Conservation (phyloP, 805 yeast genomes). For the Teunomyces gatunensis region DNA sequence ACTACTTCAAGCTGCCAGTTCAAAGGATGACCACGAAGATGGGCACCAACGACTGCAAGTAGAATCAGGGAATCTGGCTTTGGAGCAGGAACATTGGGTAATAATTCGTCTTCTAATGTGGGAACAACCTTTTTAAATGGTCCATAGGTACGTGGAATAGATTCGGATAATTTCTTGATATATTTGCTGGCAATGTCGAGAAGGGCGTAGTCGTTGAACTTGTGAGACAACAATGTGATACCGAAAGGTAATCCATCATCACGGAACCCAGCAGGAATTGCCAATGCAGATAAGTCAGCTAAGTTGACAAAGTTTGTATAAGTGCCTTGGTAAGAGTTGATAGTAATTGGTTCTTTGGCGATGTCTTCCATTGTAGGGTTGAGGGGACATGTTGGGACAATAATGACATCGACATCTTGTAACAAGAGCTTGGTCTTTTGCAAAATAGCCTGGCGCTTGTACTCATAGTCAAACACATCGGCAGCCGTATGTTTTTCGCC, state of each 20-base stretch:
- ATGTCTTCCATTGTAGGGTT: constrained; percentile 80
- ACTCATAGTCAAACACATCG: constrained; percentile 80
- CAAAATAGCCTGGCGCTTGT: constrained; percentile 77
- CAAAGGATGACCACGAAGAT: constrained; percentile 79
- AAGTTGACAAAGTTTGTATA: constrained; percentile 96
- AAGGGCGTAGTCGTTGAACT: constrained; percentile 86
- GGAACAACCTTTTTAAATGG: constrained; percentile 35
- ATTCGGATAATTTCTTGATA: constrained; percentile 47
- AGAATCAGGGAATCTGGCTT: constrained; percentile 46
- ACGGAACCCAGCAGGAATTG: constrained; percentile 85
- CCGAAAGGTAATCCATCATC: constrained; percentile 89
- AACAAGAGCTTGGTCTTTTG: constrained; percentile 59
- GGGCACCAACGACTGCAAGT: constrained; percentile 96
- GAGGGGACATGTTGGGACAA: constrained; percentile 93
- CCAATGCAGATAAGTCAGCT: constrained; percentile 89
- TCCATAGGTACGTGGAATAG: constrained; percentile 57
- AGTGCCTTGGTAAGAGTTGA: constrained; percentile 94
- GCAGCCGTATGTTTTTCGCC: constrained; percentile 81
- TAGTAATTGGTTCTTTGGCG: constrained; percentile 69
- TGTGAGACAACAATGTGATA: constrained; percentile 76
- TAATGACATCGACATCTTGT: constrained; percentile 63
- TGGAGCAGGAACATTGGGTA: constrained; percentile 44
- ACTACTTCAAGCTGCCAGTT: constrained; percentile 93
- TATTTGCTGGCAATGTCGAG: constrained; percentile 77
- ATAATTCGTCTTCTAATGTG: constrained; percentile 45